These are phyloP conservation scores for Hypoxylon sp. DNA, from an alignment of 2,329 filamentous ascomycete genomes.

Conservation along the genomic window DNA sequence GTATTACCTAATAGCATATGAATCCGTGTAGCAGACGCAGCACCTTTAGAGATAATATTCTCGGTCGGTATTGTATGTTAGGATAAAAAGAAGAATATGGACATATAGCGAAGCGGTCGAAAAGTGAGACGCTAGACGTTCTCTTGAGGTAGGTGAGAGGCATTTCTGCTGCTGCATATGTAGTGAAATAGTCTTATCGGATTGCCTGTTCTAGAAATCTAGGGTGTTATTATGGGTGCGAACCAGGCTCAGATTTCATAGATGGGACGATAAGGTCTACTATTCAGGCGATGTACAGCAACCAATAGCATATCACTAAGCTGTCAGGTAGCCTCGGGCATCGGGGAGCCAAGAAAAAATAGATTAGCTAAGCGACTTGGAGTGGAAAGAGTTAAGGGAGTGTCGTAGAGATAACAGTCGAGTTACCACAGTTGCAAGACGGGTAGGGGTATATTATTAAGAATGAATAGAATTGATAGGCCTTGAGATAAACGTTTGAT, in stretches of 20 bases:
- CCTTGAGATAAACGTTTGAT: neutral
- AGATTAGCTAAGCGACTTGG: neutral
- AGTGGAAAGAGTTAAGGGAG: neutral
- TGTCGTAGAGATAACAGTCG: neutral
- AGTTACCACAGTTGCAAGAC: neutral
- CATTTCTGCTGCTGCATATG: neutral
- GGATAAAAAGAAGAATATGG: no score
- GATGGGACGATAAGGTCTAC: constrained; percentile 25
- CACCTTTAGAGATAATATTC: neutral
- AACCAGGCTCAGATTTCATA: constrained; percentile 10
- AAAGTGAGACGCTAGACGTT: neutral
- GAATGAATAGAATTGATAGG: neutral
- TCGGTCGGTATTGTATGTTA: neutral
- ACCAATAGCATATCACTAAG: constrained; percentile 9
- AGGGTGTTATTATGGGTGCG: constrained; percentile 7
- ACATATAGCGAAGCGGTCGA: neutral
- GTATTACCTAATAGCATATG: constrained; percentile 23
- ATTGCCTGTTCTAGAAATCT: constrained; percentile 21
- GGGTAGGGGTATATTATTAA: neutral
- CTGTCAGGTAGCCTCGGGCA: neutral
- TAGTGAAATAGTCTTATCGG: constrained; percentile 9
- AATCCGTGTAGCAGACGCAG: neutral
- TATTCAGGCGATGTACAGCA: constrained; percentile 4
- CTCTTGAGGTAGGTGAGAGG: neutral
- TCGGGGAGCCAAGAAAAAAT: neutral